Base-by-base conservation (phyloP, 1,284 basidiomycete species). In the Microbotryum intermedium region DNA sequence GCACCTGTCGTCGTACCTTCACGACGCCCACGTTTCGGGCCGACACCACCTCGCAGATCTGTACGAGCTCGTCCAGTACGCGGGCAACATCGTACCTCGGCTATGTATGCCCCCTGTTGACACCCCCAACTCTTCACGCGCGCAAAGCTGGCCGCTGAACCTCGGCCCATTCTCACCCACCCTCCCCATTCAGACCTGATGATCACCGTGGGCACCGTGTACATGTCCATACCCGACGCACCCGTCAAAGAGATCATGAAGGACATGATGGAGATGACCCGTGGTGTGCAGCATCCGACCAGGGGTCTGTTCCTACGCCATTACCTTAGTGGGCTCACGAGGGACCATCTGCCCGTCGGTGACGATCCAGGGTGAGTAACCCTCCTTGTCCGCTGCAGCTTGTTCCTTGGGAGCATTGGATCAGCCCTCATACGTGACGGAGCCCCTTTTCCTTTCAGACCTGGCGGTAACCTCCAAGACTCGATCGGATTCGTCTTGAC, bases 241-340 rank as follows among this genome's bases (percentile, higher is more conserved):
- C 92, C 92, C 7, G 85, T 95, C 60, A 93, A 91, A 79, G 91
- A 97, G 77, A 90, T 97, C 68, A 97, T 95, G 92, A 95, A 94
- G 80, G 92, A 97, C 76, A 94, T 97, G 91, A 87, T 97, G 84
- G 92, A 97, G 75, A 97, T 97, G 92, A 90, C 90, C 30, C 80
- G 91, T 43, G 92, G 93, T 62, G 89, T 95, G 6, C 81, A 97
- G 67, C 90, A 95, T 74, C 92, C 92, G 20, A 91, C 90, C 48
- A 80, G 93, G 54, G 93, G 92, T 30, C 77, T 97, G 44, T 97
- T 97, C 76, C 78, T 97, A 45, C 81, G 92, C 20, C 92, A 97
- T 74, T 97, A 97, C 75, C 82, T 97, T 39, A 90, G 87, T 64
- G 92, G 92, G 7, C 91, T 95, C 78, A 97, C 93, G 4, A 81